Evolutionary conservation across 1,284 basidiomycete genomes (phyloP).

Genomic region (Acaromyces ingoldii): DNA sequence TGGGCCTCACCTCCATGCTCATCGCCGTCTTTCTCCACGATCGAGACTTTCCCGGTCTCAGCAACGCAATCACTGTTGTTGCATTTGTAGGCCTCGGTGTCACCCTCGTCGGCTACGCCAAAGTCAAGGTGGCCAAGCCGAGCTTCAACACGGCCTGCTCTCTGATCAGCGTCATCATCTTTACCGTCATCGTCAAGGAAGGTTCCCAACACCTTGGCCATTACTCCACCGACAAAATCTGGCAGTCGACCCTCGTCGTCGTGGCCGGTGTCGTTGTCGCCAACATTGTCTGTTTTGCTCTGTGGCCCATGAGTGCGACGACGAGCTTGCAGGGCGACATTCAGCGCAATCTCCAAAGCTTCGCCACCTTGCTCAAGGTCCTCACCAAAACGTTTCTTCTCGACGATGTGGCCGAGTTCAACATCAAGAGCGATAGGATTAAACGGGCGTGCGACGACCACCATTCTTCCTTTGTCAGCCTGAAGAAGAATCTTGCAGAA

Average conservation of each 20-base stretch:
- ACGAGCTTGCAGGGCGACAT: constrained; percentile 64
- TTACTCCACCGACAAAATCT: constrained; percentile 48
- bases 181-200: constrained; percentile 69
- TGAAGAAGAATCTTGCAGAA: constrained; percentile 41
- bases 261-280: constrained; percentile 69
- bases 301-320: constrained; percentile 82
- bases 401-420: constrained; percentile 38
- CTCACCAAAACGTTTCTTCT: constrained; percentile 46
- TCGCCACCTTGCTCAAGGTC: constrained; percentile 38
- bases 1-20: constrained; percentile 69
- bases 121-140: constrained; percentile 81
- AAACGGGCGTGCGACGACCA: constrained; percentile 43
- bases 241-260: constrained; percentile 62
- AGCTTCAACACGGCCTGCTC: constrained; percentile 78
- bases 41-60: constrained; percentile 55
- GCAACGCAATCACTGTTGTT: constrained; percentile 54
- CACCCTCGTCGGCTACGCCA: constrained; percentile 75
- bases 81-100: constrained; percentile 72
- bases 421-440: constrained; percentile 36
- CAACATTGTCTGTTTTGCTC: constrained; percentile 72
- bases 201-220: constrained; percentile 64
- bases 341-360: constrained; percentile 32
- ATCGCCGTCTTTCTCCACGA: constrained; percentile 49
- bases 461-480: constrained; percentile 39
- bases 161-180: constrained; percentile 35